Evolutionary conservation across 2,329 filamentous ascomycete species (phyloP), one percentile per base, ranked within the genome.

Genomic region (Decorospora gaudefroyi): DNA sequence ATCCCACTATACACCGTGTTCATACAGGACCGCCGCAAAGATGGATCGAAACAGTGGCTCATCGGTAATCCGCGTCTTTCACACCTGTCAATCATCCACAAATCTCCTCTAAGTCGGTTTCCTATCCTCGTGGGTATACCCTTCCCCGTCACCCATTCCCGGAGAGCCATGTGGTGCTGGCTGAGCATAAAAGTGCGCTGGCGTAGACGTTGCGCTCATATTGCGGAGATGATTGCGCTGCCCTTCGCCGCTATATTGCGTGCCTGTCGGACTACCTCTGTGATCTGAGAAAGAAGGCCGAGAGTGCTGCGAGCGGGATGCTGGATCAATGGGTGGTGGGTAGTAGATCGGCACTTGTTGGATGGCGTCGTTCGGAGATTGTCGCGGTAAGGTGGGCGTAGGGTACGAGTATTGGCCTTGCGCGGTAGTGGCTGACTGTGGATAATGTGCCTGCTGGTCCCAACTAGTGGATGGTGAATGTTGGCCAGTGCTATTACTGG

Each of bases 121-220:
- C 11, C 32, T 23, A 7, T 32, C 37, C 6, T 26, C 31, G 18
- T 23, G 28, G 15, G 27, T 22, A 19, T 28, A 30, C 16, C 29
- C 4, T 28, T 11, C 25, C 15, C 16, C 32, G n/a, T 35, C 28
- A 9, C 23, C 27, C 18, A 25, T 37, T 23, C 37, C 21, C 6
- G 42, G 21, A 10, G 38, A 29, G 4, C 18, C 37, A 16, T 30
- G 26, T 11, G 51, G 46, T 11, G 58, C 46, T 13, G 62, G 59
- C 39, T 65, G 63, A 3, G 59, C 61, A 42, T 70, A 70, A 33
- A 69, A 70, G 9, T 69, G 66, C 11, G 66, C 66, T 3, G 67
- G 67, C 10, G 67, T 69, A 10, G 53, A 55, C 5, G 46, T 61
- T 33, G 57, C 60, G 34, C 57, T 64, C 12, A 46, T 31, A 12